Evolutionary conservation across 1,284 basidiomycete species (phyloP).

Genomic region (Paramarasmius palmivorus): DNA sequence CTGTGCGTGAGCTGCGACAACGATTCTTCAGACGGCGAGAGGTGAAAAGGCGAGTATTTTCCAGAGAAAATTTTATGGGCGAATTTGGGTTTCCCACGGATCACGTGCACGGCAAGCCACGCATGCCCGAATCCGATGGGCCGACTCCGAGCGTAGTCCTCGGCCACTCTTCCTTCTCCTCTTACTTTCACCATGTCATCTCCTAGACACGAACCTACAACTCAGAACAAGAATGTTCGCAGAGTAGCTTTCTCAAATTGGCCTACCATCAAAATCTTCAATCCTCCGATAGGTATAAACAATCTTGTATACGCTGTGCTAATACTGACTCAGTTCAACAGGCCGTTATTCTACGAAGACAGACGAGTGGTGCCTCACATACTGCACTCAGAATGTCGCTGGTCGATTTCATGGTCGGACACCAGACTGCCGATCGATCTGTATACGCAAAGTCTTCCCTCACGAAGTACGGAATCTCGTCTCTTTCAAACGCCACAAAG

Average conservation of each 20-base stretch:
- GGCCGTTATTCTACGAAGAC: constrained; percentile 56
- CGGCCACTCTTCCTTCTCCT: not conserved
- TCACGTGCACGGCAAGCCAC: not conserved
- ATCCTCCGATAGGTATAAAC: constrained; percentile 48
- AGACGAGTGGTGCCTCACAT: constrained; percentile 77
- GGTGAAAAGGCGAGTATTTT: constrained; percentile 24
- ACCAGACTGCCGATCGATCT: constrained; percentile 66
- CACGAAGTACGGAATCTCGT: constrained; percentile 68
- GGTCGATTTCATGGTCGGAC: constrained; percentile 56
- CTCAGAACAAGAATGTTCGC: constrained; percentile 20
- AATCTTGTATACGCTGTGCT: constrained; percentile 4
- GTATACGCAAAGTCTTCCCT: constrained; percentile 69
- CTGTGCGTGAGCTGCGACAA: constrained; percentile 79
- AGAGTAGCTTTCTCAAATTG: constrained; percentile 43
- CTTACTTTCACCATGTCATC: constrained; percentile 13
- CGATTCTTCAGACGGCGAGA: constrained; percentile 76
- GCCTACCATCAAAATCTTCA: constrained; percentile 52
- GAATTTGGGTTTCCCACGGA: not conserved
- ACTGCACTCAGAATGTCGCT: constrained; percentile 63
- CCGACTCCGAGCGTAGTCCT: not conserved
- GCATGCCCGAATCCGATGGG: not conserved
- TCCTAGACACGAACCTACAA: constrained; percentile 27
- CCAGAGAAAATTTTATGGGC: constrained; percentile 11
- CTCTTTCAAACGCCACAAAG: constrained; percentile 43
- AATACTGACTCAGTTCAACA: constrained; percentile 22